Conservation (phyloP, 2,329 filamentous ascomycete species). For the Penicillium janthinellum region DNA sequence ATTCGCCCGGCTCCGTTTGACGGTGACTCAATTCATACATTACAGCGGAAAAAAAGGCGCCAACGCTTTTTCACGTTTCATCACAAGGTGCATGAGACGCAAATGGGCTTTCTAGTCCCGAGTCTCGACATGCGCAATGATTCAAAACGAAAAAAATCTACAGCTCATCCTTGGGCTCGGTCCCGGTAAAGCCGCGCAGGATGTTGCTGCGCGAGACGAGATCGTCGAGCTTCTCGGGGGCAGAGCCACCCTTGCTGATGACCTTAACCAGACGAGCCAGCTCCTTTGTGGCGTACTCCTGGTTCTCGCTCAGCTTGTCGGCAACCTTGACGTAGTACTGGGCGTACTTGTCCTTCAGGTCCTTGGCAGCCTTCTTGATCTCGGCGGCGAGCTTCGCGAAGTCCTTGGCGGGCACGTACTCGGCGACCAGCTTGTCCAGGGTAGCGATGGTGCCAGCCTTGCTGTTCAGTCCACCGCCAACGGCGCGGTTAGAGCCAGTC, state of each 20-base stretch:
- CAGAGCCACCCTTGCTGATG: conserved; percentile 81
- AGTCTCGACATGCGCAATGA: not conserved
- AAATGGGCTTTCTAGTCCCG: not conserved
- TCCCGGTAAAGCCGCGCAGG: conserved; percentile 71
- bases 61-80: conserved; percentile 9
- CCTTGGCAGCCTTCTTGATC: conserved; percentile 69
- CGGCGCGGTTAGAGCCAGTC: conserved; percentile 79
- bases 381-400: conserved; percentile 68
- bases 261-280: conserved; percentile 76
- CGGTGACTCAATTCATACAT: conserved; percentile 16
- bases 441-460: conserved; percentile 79
- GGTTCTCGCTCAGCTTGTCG: conserved; percentile 77
- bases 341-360: conserved; percentile 76
- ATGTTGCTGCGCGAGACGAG: conserved; percentile 85
- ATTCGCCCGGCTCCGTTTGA: not conserved
- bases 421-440: conserved; percentile 74
- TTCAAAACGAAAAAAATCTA: conserved; percentile 43
- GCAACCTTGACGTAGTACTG: conserved; percentile 94
- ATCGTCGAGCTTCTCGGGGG: conserved; percentile 85
- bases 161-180: conserved; percentile 69
- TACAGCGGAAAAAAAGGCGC: conserved; percentile 9
- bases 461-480: conserved; percentile 76
- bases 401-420: conserved; percentile 65
- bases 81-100: not conserved
- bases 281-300: conserved; percentile 83